A percentile compares a stretch with the other conserved stretches of the same genome.
Evolutionary conservation across 2,329 filamentous ascomycete genomes (phyloP).

Genomic region (Paradendryphiella salina): DNA sequence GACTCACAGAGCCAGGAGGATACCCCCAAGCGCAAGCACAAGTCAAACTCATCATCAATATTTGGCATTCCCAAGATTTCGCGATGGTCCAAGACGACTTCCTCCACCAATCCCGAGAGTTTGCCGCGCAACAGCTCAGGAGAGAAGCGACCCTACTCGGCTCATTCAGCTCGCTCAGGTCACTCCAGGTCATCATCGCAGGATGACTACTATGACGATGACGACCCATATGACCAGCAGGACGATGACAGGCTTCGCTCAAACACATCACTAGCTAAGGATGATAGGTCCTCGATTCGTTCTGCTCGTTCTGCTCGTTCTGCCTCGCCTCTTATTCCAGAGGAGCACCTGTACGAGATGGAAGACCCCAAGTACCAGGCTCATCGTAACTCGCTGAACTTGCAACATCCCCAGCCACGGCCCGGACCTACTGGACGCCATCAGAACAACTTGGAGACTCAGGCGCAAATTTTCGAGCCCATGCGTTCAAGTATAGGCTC

Average conservation of each 20-base stretch:
- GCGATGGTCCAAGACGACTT: constrained; percentile 94
- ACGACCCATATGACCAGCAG: constrained; percentile 58
- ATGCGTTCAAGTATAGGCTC: constrained; percentile 24
- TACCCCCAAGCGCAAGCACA: constrained; percentile 83
- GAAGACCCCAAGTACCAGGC: constrained; percentile 79
- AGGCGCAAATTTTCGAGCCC: constrained; percentile 68
- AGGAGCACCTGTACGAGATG: constrained; percentile 52
- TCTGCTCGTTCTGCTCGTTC: constrained; percentile 21
- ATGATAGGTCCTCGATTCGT: constrained; percentile 33
- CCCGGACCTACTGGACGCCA: constrained; percentile 74
- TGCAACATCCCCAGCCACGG: constrained; percentile 78
- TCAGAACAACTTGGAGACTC: constrained; percentile 71
- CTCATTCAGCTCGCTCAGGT: constrained; percentile 48
- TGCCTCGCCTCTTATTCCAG: constrained; percentile 59
- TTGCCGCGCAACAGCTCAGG: constrained; percentile 66
- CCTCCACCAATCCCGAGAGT: constrained; percentile 80
- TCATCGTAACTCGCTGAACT: constrained; percentile 76
- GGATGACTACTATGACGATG: constrained; percentile 65
- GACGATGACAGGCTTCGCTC: constrained; percentile 59
- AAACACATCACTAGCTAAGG: constrained; percentile 40
- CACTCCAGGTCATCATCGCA: constrained; percentile 80
- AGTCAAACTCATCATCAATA: constrained; percentile 77
- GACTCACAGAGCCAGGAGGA: constrained; percentile 72
- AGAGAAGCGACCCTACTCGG: constrained; percentile 64
- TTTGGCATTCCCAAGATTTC: constrained; percentile 83